Evolutionary conservation across 2,329 filamentous ascomycete species (phyloP), one percentile per base, ranked within the genome.

Genomic region (Trichoderma simmonsii): DNA sequence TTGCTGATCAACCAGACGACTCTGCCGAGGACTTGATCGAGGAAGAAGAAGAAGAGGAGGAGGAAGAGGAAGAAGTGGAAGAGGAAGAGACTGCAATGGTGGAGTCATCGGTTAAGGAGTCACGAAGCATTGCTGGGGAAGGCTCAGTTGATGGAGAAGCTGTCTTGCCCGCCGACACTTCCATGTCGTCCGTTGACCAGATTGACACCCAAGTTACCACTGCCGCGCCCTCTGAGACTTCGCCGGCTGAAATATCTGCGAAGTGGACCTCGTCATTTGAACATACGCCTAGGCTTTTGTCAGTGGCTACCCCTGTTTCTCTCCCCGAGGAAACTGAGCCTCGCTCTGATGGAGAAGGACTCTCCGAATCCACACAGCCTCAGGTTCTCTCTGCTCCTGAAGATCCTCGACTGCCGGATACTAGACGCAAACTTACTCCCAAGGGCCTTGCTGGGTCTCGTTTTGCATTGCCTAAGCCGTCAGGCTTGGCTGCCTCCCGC

Each of bases 241-340:
- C 87, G 2, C 82, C 86, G 5, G 83, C 85, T 14, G 85, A 86
- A n/a, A 80, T 81, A 15, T 79, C 80, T n/a, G 80, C 84, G 15
- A 88, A 85, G 57, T 76, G 75, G 61, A 77, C 77, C 86, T 82
- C 83, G n/a, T 86, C 89, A 0, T 91, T 89, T 72, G 89, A 92
- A 72, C 89, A 90, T 75, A 85, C 87, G 30, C 85, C 80, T 4
- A 15, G 68, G 30, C 65, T 56, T 57, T 43, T 54, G 39, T 61
- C 60, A n/a, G 66, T 43, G 21, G 61, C 65, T 24, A 92, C 93
- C 0, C 89, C 88, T 76, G 87, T 92, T 0, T 97, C 96, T 78
- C 86, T 85, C 5, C 86, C 87, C 15, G 82, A 83, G 21, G 81
- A 77, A 36, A 74, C 78, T 75, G 66, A 69, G 3, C 72, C 80